Base-by-base conservation (phyloP, 352 stramenopile genomes). In the Peronospora farinosa region DNA sequence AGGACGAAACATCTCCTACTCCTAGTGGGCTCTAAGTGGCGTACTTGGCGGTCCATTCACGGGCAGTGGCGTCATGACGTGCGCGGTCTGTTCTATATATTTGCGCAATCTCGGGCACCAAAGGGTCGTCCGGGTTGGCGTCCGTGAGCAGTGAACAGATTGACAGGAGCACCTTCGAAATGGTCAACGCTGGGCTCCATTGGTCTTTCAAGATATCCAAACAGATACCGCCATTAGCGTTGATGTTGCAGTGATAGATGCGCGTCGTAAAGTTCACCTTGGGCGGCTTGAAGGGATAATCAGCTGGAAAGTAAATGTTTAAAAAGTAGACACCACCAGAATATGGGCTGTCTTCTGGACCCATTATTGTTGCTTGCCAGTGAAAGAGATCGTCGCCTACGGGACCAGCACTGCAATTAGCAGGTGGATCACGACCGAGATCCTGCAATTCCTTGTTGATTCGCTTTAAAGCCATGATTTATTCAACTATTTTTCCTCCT, bases 221-320 rank as follows among this genome's bases (percentile, higher is more conserved):
- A 78, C 97, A 99, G 61, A 99, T 99, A 45, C 96, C 96, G 61
- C 97, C 97, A 78, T 98, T 98, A 40, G 92, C 96, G 72, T 99
- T 99, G 72, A 99, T 99, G 92, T 99, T 99, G 78, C 95, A 98
- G 74, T 99, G 97, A 71, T 99, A 99, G 57, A 99, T 99, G 72
- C 95, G 95, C 59, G 97, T 99, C 50, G 92, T 98, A 74, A 99
- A 99, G 73, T 98, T 97, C 38, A 99, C 95, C 58, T 95, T 97
- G 49, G 96, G 96, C 25, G 96, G 95, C 84, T 99, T 99, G 78
- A 99, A 99, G 38, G 97, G 97, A 82, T 99, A 99, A 70, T 99
- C 96, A 32, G 95, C 95, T 44, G 96, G 95, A 72, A 98, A 98
- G 75, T 98, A 96, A 67, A 99, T 98, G 75, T 98, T 97, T 32